Base-by-base conservation (phyloP, 139 green algal genomes). In the Edaphochlamys debaryana region DNA sequence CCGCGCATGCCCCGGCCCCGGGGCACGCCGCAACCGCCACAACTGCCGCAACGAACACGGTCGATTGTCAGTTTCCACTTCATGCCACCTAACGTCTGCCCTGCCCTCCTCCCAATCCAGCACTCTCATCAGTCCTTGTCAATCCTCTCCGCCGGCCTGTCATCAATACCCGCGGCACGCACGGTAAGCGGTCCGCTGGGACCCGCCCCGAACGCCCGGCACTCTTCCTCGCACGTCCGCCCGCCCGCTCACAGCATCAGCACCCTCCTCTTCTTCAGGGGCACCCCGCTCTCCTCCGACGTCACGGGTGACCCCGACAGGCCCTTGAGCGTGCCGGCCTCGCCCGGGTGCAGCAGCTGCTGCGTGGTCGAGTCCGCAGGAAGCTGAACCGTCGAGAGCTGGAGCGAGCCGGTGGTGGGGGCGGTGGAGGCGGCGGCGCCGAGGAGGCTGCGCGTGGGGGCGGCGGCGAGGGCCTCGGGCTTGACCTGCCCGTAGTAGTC, bases 261-360 rank as follows among this genome's bases (percentile, higher is more conserved):
- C 80, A 89, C 84, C 68, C 85, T 87, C 56, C 86, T 67, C 81
- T 89, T 89, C 80, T 89, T 89, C 25, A 81, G 74, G 25, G 86
- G 80, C 68, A 87, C 37, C 11, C 79, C 68, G n/a, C 67, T 85
- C 60, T 80, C 86, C 34, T 86, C 80, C 32, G 58, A 70, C 22
- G 79, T 74, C 36, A 74, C 54, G 3, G 79, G 79, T 40, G 79
- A 85, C 6, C 54, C 69, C 5, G 79, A 79, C 34, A 72, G 6
- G n/a, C 41, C 50, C 58, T 69, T 63, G 27, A 69, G 58, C 40
- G 67, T 70, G 41, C 71, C 79, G 11, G 34, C 40, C 56, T 63
- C 56, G 56, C 23, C 17, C 23, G 25, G 25, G 30, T 34, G 73
- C 72, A 56, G 38, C 60, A 80, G 37, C n/a, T n/a, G n/a, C n/a